A percentile compares a stretch with the other conserved stretches of the same genome.
Evolutionary conservation across 2,329 filamentous ascomycete genomes (phyloP).

Genomic region (Didymellaceae sp.): DNA sequence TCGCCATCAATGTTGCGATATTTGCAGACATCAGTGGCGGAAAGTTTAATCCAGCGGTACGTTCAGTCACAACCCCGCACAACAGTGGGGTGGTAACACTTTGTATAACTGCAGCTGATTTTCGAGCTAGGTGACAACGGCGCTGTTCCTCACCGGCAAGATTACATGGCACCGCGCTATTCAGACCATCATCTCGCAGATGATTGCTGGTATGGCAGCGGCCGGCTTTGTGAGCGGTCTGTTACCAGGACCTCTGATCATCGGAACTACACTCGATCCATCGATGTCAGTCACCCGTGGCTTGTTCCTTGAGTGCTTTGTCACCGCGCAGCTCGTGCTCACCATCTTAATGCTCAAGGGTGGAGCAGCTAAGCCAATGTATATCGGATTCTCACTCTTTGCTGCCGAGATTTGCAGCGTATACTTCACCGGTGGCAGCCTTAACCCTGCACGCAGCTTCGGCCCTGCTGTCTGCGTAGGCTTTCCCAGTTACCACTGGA

Average conservation of each 20-base stretch:
- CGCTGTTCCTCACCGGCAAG: constrained; percentile 28
- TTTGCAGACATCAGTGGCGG: constrained; percentile 47
- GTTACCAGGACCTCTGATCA: constrained; percentile 38
- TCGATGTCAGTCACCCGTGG: constrained; percentile 35
- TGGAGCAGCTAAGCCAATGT: constrained; percentile 68
- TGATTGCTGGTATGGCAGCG: constrained; percentile 40
- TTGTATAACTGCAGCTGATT: constrained; percentile 5
- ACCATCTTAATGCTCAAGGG: constrained; percentile 65
- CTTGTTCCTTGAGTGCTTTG: constrained; percentile 39
- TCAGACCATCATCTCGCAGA: constrained; percentile 36
- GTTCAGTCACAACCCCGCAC: constrained; percentile 19
- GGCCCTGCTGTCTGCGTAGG: constrained; percentile 51
- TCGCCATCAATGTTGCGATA: constrained; percentile 46
- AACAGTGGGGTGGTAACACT: background rate
- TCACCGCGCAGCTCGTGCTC: constrained; percentile 45
- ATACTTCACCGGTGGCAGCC: constrained; percentile 53
- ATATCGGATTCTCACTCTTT: constrained; percentile 74
- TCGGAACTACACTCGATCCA: constrained; percentile 30
- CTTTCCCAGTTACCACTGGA: constrained; percentile 51
- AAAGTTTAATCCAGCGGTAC: constrained; percentile 41
- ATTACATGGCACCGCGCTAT: constrained; percentile 32
- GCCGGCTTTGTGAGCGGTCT: constrained; percentile 38
- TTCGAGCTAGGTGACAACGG: constrained; percentile 31
- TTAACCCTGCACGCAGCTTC: constrained; percentile 56
- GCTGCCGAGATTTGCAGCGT: constrained; percentile 60